A percentile compares a stretch with the other conserved stretches of the same genome.
These are phyloP conservation scores for Suillus subaureus DNA, from an alignment of 768 basidiomycete genomes.

Conservation along the genomic window DNA sequence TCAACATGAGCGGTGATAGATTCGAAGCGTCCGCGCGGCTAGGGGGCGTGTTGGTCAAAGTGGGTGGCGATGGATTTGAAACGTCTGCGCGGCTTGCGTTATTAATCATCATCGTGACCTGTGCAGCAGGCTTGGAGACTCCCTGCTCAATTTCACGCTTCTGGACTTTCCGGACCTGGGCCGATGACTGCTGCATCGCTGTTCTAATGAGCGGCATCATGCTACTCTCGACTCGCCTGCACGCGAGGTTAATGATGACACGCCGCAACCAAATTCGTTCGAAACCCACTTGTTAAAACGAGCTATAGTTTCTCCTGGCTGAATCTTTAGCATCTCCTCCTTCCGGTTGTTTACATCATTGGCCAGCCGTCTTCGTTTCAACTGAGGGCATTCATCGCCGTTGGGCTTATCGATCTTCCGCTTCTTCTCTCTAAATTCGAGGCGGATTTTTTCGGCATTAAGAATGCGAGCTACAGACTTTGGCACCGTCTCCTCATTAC, in stretches of 20 bases:
- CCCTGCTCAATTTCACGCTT: conserved; percentile 33
- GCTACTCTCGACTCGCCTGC: conserved; percentile 72
- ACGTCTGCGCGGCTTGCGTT: conserved; percentile 10
- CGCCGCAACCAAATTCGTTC: conserved; percentile 6
- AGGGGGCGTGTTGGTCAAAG: conserved; percentile 13
- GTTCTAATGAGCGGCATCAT: conserved; percentile 66
- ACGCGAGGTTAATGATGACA: conserved; percentile 15
- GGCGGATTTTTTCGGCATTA: conserved; percentile 60
- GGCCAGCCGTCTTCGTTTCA: conserved; percentile 32
- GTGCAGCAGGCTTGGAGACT: conserved; percentile 17
- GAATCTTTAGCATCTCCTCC: conserved; percentile 45
- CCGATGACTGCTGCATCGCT: conserved; percentile 60
- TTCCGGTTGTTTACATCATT: conserved; percentile 14
- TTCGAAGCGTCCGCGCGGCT: conserved; percentile 15
- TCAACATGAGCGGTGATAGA: conserved; percentile 17
- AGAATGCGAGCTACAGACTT: conserved; percentile 69
- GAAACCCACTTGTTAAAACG: conserved; percentile 72
- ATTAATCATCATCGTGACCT: conserved; percentile 21
- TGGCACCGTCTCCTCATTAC: conserved; percentile 63
- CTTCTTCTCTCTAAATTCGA: conserved; percentile 55
- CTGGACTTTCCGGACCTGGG: conserved; percentile 48
- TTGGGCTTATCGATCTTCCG: conserved; percentile 33
- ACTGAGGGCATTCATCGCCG: conserved; percentile 27
- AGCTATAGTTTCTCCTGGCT: conserved; percentile 69
- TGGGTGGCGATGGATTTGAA: conserved; percentile 21